Evolutionary conservation across 352 stramenopile species (phyloP).

Genomic region (Phytopythium helicoides): DNA sequence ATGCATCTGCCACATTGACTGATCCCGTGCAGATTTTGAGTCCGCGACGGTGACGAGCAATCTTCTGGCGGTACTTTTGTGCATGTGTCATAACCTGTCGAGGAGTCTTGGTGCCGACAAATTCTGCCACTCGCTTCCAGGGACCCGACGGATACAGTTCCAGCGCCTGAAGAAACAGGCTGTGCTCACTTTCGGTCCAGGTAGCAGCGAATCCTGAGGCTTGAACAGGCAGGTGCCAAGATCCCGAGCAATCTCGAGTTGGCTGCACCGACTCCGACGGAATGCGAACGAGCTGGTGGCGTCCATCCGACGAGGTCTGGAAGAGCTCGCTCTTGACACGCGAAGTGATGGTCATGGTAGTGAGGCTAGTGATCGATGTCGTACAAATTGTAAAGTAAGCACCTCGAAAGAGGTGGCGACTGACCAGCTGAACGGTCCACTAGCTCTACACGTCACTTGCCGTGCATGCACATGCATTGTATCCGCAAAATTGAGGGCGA

Average conservation of each 20-base stretch:
- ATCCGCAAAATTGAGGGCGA: too few relatives aligned
- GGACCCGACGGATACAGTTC: constrained; percentile 24
- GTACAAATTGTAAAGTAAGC: too few relatives aligned
- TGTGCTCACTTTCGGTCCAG: constrained; percentile 31
- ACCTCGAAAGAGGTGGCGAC: too few relatives aligned
- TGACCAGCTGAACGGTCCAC: too few relatives aligned
- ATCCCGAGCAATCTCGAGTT: too few relatives aligned
- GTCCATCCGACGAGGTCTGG: constrained; percentile 11
- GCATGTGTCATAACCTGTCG: constrained; percentile 36
- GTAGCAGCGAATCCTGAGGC: constrained; percentile 2
- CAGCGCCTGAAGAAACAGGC: constrained; percentile 27
- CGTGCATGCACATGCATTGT: too few relatives aligned
- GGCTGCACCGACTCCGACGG: not conserved
- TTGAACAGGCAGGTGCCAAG: not conserved
- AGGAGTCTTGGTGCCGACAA: constrained; percentile 30
- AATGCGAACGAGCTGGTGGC: constrained; percentile 8
- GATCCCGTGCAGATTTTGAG: constrained; percentile 12
- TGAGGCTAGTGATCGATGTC: not conserved
- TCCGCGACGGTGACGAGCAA: constrained; percentile 29
- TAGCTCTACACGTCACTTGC: too few relatives aligned
- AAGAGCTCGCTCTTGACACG: constrained; percentile 25
- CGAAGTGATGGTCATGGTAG: constrained; percentile 28
- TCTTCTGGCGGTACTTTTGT: constrained; percentile 47
- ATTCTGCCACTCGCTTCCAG: constrained; percentile 26
- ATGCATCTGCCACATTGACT: not conserved